A percentile compares a stretch with the other conserved stretches of the same genome.
These are phyloP conservation scores for Laburnicola sp. DNA, from an alignment of 2,329 filamentous ascomycete species.

Conservation along the genomic window DNA sequence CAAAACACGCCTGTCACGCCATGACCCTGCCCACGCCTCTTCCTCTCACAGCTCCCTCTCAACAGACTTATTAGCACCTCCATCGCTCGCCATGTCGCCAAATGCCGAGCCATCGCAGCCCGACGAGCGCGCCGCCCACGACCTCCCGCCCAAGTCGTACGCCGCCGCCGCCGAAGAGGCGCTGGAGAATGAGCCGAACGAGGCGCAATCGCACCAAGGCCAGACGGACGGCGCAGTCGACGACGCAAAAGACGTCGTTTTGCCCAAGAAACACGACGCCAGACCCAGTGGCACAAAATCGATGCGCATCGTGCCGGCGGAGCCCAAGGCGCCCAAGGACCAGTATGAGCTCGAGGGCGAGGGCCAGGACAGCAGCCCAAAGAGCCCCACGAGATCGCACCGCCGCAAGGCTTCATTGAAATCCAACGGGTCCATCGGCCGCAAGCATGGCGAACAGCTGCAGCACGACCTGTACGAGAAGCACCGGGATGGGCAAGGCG, in stretches of 20 bases:
- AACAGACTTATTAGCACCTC: not conserved
- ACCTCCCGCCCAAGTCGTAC: constrained; percentile 50
- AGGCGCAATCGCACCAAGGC: constrained; percentile 28
- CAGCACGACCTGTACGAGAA: constrained; percentile 49
- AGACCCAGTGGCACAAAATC: constrained; percentile 20
- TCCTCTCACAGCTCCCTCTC: constrained; percentile 2
- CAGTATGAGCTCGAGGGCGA: constrained; percentile 32
- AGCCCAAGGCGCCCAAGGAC: not conserved
- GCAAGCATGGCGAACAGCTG: constrained; percentile 32
- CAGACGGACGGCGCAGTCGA: constrained; percentile 13
- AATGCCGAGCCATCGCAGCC: constrained; percentile 48
- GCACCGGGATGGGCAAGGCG: constrained; percentile 49
- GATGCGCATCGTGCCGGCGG: constrained; percentile 8
- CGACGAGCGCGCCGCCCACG: constrained; percentile 43
- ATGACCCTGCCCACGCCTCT: not conserved
- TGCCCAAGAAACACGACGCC: constrained; percentile 14
- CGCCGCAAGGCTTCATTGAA: constrained; percentile 35
- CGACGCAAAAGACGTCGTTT: constrained; percentile 1
- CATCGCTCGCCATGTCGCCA: constrained; percentile 43
- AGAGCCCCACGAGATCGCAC: constrained; percentile 37
- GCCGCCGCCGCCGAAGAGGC: constrained; percentile 47
- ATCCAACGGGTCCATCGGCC: constrained; percentile 35
- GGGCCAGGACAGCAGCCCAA: constrained; percentile 38
- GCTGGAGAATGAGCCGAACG: constrained; percentile 15
- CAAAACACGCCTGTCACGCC: constrained; percentile 15